Base-by-base conservation (phyloP, 805 yeast species). In the Pichia californica region DNA sequence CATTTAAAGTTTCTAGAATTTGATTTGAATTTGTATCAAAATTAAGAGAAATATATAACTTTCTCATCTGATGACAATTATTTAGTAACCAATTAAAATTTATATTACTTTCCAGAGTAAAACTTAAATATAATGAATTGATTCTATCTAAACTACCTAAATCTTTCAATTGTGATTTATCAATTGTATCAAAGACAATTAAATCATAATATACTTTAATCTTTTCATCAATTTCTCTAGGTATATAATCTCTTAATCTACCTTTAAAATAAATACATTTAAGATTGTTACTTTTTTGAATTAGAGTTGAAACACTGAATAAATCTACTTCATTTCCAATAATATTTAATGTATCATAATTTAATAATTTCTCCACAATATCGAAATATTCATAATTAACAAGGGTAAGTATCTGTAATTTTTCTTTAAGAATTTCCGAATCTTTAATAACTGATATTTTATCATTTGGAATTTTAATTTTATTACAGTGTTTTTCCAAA, bases 301-400 rank as follows among this genome's bases (percentile, higher is more conserved):
- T 28, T 10, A 51, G 4, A 6, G 23, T 28, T 1, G 42, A 23
- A n/a, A 50, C 18, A 2, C 43, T 44, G 13, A 26, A 32, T 5
- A 32, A 10, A 20, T 44, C 51, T 6, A 51, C 36, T 29, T 46
- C 46, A 18, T 48, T 43, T 9, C 54, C 54, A 13, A 44, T 21
- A 5, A 51, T 36, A 10, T 46, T 40, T 13, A 51, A 26, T 14
- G 49, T 47, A 34, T 37, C 40, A 19, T 40, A 42, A 7, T 41
- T 30, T 19, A 44, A n/a, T n/a, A n/a, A 38, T 18, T 40, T 42
- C 19, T 38, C 30, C 16, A 47, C 45, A 23, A 43, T 21, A 27
- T 49, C 49, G n/a, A 44, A 47, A 35, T 51, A 42, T 29, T 51
- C 49, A 26, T 49, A 51, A 26, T 47, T 41, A 13, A 34, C 32